phyloP scores from a whole-genome alignment of 257 asterid species.

The Solanum bulbocastanum region DNA sequence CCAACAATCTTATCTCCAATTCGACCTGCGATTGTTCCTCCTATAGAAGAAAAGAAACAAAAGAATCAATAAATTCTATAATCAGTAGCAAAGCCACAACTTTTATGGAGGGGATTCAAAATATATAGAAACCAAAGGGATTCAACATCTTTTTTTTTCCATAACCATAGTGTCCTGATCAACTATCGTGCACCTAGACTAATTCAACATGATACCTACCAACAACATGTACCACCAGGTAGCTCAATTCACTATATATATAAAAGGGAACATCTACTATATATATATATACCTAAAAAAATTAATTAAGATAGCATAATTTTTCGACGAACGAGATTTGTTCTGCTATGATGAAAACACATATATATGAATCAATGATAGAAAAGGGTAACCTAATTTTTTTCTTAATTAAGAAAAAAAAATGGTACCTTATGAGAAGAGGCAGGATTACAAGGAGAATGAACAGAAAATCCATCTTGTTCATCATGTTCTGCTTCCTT shows the following conservation, averaged over 20 bases:
- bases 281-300: neutral
- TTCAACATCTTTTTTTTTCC: neutral
- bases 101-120: neutral
- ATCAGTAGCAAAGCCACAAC: neutral
- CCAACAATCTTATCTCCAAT: conserved; percentile 70
- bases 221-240: neutral
- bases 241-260: neutral
- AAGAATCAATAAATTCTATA: neutral
- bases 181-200: neutral
- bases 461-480: conserved; percentile 81
- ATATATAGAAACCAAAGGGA: neutral
- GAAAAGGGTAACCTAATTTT: neutral
- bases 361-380: neutral
- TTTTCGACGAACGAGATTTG: neutral
- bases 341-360: neutral
- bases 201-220: neutral
- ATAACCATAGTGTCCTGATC: neutral
- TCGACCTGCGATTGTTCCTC: conserved; percentile 72
- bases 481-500: conserved; percentile 34
- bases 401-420: neutral
- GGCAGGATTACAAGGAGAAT: conserved; percentile 80
- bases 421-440: conserved; percentile 42
- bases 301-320: neutral
- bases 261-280: neutral
- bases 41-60: conserved; percentile 10